Conservation (phyloP, 208 protist genomes). For the Trypanosoma mega region DNA sequence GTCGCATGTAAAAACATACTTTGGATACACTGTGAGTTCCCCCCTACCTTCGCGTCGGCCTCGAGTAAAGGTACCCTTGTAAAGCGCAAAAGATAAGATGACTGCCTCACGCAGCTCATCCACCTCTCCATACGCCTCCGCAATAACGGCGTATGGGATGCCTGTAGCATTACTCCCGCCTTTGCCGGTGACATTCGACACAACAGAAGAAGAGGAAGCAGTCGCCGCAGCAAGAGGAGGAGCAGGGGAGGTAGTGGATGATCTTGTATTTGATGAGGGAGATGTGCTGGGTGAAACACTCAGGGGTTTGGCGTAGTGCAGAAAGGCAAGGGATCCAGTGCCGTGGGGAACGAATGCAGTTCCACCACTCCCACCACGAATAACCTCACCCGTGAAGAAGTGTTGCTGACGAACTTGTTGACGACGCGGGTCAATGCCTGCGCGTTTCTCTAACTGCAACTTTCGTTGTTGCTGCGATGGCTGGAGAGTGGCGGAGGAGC, state of each 20-base stretch:
- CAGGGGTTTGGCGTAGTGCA: conserved; percentile 24
- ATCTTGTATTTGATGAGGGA: too few species aligned
- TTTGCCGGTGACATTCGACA: too few species aligned
- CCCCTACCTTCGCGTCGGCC: conserved; percentile 47
- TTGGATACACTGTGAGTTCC: conserved; percentile 40
- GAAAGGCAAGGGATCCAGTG: conserved; percentile 16
- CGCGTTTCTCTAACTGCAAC: conserved; percentile 18
- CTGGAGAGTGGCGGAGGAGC: background rate
- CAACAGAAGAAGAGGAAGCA: too few species aligned
- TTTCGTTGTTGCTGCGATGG: too few species aligned
- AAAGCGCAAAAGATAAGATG: conserved; percentile 27
- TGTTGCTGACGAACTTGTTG: conserved; percentile 10
- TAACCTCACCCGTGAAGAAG: conserved; percentile 28
- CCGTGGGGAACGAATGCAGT: conserved; percentile 27
- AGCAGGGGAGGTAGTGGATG: too few species aligned
- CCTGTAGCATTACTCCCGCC: background rate
- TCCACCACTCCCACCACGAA: conserved; percentile 10
- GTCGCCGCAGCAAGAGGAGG: too few species aligned
- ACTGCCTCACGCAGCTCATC: conserved; percentile 16
- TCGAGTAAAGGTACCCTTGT: conserved; percentile 41
- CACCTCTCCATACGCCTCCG: conserved; percentile 22
- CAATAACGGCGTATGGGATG: conserved; percentile 9
- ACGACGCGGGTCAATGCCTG: conserved; percentile 18
- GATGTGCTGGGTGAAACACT: too few species aligned
- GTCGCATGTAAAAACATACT: conserved; percentile 43